Percentiles rank a stretch among this genome's conserved stretches.
Conservation (phyloP, 179 eudicot genomes). For the Camellia oleifera region DNA sequence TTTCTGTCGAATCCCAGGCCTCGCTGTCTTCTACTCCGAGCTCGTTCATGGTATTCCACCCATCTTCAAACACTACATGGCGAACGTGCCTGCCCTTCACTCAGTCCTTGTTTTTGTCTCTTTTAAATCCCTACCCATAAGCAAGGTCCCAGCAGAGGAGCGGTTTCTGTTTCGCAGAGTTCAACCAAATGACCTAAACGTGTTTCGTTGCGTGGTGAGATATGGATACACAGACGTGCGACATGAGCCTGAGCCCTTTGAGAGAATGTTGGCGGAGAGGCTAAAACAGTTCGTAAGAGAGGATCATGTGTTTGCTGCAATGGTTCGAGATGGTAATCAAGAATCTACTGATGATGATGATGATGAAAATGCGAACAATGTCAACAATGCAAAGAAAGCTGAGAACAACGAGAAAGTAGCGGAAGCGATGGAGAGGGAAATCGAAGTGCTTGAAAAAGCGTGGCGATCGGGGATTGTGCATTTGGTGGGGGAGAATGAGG, state of each 20-base stretch:
- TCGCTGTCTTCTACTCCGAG: slow-evolving; percentile 77
- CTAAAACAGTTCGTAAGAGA: slow-evolving; percentile 45
- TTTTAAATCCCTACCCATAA: slow-evolving; percentile 60
- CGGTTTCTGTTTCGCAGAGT: slow-evolving; percentile 67
- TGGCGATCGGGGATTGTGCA: slow-evolving; percentile 47
- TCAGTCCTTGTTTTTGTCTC: slow-evolving; percentile 64
- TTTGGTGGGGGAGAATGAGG: slow-evolving; percentile 57
- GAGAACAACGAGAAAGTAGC: not conserved
- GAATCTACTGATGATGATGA: not conserved
- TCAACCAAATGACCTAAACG: slow-evolving; percentile 35
- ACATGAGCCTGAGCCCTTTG: slow-evolving; percentile 45
- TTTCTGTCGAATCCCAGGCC: slow-evolving; percentile 42
- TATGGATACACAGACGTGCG: slow-evolving; percentile 62
- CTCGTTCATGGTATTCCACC: slow-evolving; percentile 87
- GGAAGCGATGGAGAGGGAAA: slow-evolving; percentile 29
- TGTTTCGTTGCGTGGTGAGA: slow-evolving; percentile 72
- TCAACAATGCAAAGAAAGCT: not conserved
- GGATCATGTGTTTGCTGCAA: slow-evolving; percentile 17
- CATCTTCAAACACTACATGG: slow-evolving; percentile 70
- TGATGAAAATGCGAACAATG: not conserved
- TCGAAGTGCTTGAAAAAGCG: slow-evolving; percentile 42
- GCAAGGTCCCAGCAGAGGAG: slow-evolving; percentile 62
- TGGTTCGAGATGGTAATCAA: not conserved
- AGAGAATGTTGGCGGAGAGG: slow-evolving; percentile 35
- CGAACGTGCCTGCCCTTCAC: slow-evolving; percentile 58